Base-by-base conservation (phyloP, 2,329 filamentous ascomycete species). In the Penicillium sp. region DNA sequence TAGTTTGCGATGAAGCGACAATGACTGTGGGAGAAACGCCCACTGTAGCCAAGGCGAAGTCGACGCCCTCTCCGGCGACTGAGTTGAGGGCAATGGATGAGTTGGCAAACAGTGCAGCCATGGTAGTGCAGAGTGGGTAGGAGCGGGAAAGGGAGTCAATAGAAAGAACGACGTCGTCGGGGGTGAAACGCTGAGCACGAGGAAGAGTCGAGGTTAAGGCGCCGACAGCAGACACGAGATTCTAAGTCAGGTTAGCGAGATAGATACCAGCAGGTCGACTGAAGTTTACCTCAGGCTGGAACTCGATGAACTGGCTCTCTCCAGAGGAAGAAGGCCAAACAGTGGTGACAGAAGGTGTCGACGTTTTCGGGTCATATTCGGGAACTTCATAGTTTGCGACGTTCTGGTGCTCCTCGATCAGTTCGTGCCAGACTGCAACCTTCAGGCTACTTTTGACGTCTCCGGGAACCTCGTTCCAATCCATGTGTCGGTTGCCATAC, bases 361-460 rank as follows among this genome's bases (percentile, higher is more conserved):
- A 72, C 1, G 67, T 64, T 31, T 79, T 80, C 19, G 77, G 78
- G 34, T 83, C 80, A 42, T 80, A 71, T 9, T 78, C 71, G 1
- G 88, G 88, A 11, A 95, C 76, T 16, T 88, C 81, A 7, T 73
- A 73, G 35, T 78, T 80, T 31, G 80, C 77, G 46, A 74, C 75
- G 25, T 75, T 72, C 14, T 83, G 81, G 56, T 79, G 78, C 54
- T 93, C 87, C 56, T 86, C 82, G 22, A 96, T 75, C 45, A 97
- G 80, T 52, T 96, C 88, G 63, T 95, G 88, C 91, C 92, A 99
- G 12, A 92, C 93, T n/a, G 84, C 81, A 13, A 96, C 87, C 48
- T 87, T 87, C 53, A 95, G 77, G 54, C 79, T 83, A 49, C 86
- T 81, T 13, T 86, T 86, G 49, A 86, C 84, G 43, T 87, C 86